These are phyloP conservation scores for Austroboletus niveus DNA, from an alignment of 1,284 basidiomycete species.

Conservation along the genomic window DNA sequence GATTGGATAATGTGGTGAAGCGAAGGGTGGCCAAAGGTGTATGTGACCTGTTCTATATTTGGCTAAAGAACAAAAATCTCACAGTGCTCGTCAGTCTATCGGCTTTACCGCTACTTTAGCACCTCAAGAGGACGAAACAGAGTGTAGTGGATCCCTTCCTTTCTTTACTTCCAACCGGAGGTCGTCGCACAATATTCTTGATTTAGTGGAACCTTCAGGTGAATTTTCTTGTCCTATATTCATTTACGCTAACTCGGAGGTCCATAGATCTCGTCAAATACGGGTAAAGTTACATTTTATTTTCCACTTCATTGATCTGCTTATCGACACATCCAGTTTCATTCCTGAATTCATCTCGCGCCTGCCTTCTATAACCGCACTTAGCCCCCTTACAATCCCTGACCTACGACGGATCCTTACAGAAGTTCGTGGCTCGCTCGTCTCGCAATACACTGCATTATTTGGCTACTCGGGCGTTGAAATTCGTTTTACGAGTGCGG, in stretches of 20 bases:
- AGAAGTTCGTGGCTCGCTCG: constrained; percentile 86
- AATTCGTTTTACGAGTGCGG: constrained; percentile 75
- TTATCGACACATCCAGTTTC: constrained; percentile 46
- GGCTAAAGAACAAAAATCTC: background rate
- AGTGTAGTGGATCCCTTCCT: constrained; percentile 40
- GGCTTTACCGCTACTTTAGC: constrained; percentile 79
- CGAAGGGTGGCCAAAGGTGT: constrained; percentile 82
- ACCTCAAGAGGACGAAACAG: constrained; percentile 37
- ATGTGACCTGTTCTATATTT: constrained; percentile 28
- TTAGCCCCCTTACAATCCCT: constrained; percentile 67
- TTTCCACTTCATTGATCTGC: constrained; percentile 4
- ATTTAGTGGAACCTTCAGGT: constrained; percentile 69
- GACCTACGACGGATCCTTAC: constrained; percentile 90
- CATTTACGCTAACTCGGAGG: constrained; percentile 4
- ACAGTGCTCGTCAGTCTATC: constrained; percentile 60
- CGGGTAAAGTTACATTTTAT: constrained; percentile 48
- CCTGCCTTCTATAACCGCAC: constrained; percentile 82
- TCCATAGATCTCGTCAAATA: constrained; percentile 77
- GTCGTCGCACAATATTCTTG: constrained; percentile 48
- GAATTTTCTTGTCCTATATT: constrained; percentile 12
- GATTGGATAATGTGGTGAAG: constrained; percentile 81
- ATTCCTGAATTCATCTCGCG: constrained; percentile 96
- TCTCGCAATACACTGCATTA: constrained; percentile 85
- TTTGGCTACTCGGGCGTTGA: constrained; percentile 82
- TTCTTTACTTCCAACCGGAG: constrained; percentile 76